Conservation (phyloP, 108 stramenopile genomes). For the Skeletonema grethae region DNA sequence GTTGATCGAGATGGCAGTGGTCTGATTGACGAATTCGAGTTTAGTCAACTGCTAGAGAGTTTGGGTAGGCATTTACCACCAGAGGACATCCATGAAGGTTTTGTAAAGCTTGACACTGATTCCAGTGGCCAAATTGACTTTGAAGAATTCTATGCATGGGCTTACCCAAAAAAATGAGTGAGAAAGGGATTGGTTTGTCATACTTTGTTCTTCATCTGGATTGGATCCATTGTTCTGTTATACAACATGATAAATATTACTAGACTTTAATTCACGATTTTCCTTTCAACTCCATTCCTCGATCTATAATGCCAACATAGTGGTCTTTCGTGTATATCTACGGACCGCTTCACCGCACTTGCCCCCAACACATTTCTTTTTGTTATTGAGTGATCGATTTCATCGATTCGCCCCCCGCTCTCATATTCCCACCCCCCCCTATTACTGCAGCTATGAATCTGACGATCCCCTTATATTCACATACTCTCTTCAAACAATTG, state of each 20-base stretch:
- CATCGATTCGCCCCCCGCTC: no score
- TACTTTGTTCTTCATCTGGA: not conserved
- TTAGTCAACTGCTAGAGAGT: constrained; percentile 39
- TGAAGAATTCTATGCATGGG: constrained; percentile 57
- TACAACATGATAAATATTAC: constrained; percentile 1
- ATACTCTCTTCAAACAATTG: no score
- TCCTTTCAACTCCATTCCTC: not conserved
- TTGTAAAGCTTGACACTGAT: constrained; percentile 46
- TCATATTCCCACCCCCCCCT: no score
- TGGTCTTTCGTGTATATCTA: no score
- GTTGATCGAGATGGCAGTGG: constrained; percentile 57
- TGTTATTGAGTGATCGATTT: not conserved
- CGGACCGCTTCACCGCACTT: not conserved
- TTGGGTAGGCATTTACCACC: constrained; percentile 39
- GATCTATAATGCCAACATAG: not conserved
- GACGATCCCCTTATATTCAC: no score
- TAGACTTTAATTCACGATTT: not conserved
- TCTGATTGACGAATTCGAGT: constrained; percentile 49
- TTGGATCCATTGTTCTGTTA: constrained; percentile 2
- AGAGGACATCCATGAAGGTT: constrained; percentile 43
- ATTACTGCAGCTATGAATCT: no score
- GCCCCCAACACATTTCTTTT: not conserved
- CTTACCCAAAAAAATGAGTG: not conserved
- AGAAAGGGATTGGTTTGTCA: not conserved
- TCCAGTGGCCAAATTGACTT: constrained; percentile 48